Evolutionary conservation across 441 rosid species (phyloP), one percentile per base, ranked within the genome.

Genomic region (Capsella rubella): DNA sequence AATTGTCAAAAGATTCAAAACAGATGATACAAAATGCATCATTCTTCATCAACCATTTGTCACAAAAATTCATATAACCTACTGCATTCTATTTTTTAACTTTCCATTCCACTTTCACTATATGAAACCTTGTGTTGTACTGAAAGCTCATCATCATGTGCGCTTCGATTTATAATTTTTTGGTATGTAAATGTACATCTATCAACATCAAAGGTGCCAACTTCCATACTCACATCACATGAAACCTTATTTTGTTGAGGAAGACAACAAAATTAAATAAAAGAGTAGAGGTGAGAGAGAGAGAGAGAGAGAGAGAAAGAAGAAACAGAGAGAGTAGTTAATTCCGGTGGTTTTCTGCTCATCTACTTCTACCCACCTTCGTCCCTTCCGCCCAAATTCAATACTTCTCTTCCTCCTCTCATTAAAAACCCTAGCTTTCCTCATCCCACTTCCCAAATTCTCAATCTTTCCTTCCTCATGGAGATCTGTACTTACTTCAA

Each of bases 401-500:
- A 63, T 51, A 74, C 68, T 7, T 47, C 8, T 29, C 5, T 55
- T 16, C 55, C 37, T 57, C 74, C 25, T 21, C 51, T 15, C 16
- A 74, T 39, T 50, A 31, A 6, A 34, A 71, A 12, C 39, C 71
- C 63, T n/a, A 39, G 10, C 31, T 50, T 50, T 50, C 76, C 71
- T 52, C 34, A 4, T 27, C 57, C 6, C 76, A 71, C 43, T 55
- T 58, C 72, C 7, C n/a, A 58, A 60, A 57, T 5, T 4, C 45
- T 64, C 73, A 46, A 64, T 61, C 62, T 31, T 45, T 49, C 45
- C 50, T 16, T 49, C 8, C 37, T 7, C 45, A 89, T 92, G 97
- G 92, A 80, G 81, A 42, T 71, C 80, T 89, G 87, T 56, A 64
- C 72, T 64, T 83, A 87, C 72, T 89, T 94, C 49, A 87, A 80